Evolutionary conservation across 345 rosid genomes (phyloP), one percentile per base, ranked within the genome.

Genomic region (Eucalyptus tenuipes): DNA sequence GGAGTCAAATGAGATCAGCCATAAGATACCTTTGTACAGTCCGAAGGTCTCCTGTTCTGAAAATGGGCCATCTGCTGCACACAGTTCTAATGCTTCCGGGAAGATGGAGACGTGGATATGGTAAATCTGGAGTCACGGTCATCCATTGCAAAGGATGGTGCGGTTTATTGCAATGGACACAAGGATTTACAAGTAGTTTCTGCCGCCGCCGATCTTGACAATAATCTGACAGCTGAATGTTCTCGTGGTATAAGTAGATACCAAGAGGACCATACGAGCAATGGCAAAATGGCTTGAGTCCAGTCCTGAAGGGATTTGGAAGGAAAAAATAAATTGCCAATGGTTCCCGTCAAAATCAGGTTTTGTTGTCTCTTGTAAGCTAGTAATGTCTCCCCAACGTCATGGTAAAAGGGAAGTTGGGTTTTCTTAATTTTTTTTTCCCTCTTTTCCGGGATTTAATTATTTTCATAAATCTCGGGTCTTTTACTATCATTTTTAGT

Each of bases 381-480:
- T 88, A 89, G 29, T 87, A 75, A 85, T 91, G 82, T 75, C 87
- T 59, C 44, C 88, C 27, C 22, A 88, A 85, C 89, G 87, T 91
- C 91, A 87, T 89, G 88, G 88, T 88, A 86, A 52, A 90, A 89
- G 81, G 87, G 86, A 64, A 87, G 71, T 57, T 37, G 87, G 86
- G 82, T 75, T 4, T 37, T 75, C 13, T 71, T 52, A 52, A 52
- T 18, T 37, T 40, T 37, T 31, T 20, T 17, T 68, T 17, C 0
- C 29, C 61, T 20, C 13, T 18, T 75, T 75, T 75, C 82, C 88
- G 92, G 89, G 95, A 91, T 91, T 93, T 94, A 89, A 59, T 68
- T 93, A 93, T 93, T 94, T 93, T 88, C 86, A 71, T 91, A 91
- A 93, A 91, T 93, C 94, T 92, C 93, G 86, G 94, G 86, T 40